Conservation (phyloP, 208 protist species). For the Leishmania martiniquensis region DNA sequence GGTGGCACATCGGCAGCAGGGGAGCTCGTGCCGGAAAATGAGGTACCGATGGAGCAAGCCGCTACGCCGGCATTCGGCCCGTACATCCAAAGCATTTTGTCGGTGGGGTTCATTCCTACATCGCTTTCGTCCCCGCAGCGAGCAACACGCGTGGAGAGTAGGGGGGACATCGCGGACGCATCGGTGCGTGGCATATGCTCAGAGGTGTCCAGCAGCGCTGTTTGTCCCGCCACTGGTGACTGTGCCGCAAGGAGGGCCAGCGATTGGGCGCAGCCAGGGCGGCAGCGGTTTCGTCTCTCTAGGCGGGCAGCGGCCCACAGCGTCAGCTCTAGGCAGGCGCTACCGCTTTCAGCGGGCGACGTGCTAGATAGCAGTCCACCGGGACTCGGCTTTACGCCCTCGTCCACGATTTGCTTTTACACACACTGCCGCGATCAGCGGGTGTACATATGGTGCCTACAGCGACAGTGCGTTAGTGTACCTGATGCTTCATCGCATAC, state of each 20-base stretch:
- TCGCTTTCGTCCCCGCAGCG: neutral
- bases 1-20: neutral
- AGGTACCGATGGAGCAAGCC: neutral
- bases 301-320: neutral
- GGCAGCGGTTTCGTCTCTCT: constrained; percentile 39
- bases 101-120: constrained; percentile 31
- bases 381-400: neutral
- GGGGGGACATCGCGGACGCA: neutral
- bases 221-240: neutral
- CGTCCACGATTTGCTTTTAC: constrained; percentile 52
- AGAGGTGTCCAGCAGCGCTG: neutral
- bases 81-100: constrained; percentile 24
- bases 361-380: neutral
- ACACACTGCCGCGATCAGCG: constrained; percentile 80
- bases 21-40: neutral
- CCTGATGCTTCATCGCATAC: neutral
- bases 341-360: neutral
- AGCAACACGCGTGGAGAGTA: neutral
- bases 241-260: neutral
- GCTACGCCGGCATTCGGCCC: constrained; percentile 5
- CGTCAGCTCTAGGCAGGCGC: neutral
- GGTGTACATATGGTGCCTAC: constrained; percentile 62
- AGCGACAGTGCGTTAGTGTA: neutral
- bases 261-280: constrained; percentile 6
- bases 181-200: neutral